Evolutionary conservation across 257 asterid genomes (phyloP), one percentile per base, ranked within the genome.

Genomic region (Rehmannia glutinosa): DNA sequence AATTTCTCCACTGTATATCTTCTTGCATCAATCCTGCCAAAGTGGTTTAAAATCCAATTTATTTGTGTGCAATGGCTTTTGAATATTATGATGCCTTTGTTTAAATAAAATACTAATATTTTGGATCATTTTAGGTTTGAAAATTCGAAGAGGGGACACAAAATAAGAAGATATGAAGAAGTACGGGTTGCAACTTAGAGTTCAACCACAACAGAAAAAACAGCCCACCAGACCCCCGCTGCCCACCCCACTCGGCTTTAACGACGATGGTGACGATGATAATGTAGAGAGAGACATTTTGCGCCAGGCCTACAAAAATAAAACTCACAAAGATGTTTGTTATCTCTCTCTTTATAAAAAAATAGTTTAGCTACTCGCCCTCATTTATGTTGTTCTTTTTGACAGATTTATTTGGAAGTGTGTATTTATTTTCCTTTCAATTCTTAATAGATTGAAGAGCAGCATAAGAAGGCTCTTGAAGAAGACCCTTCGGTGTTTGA

Each of bases 111-210:
- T 28, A 5, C 50, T 64, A 27, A 58, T 58, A 11, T 57, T 32
- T 16, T 1, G 36, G 8, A 42, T 66, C 16, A 2, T 53, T 60
- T 59, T 32, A 70, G 71, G 55, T 45, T 66, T 65, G 67, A 9
- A 23, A 47, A 19, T 42, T 55, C 4, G 4, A 33, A 42, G 62
- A 59, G 64, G 16, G 13, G 23, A 56, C 52, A 47, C 11, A 11
- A 33, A 46, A 53, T 45, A 15, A 28, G 56, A 21, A 25, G 51
- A 69, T 8, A 87, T 76, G 84, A 87, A 89, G 49, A 90, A 83
- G 43, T 92, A 83, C 8, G 98, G 98, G 1, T 82, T 92, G 60
- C 96, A 92, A 9, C 92, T 92, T 64, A 82, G 98, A 83, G 96
- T 74, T 39, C 88, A 81, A 52, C 85, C 86, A 0, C 88, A 81